A percentile compares a stretch with the other conserved stretches of the same genome.
Evolutionary conservation across 2,329 filamentous ascomycete genomes (phyloP).

Genomic region (Coniochaeta sp.): DNA sequence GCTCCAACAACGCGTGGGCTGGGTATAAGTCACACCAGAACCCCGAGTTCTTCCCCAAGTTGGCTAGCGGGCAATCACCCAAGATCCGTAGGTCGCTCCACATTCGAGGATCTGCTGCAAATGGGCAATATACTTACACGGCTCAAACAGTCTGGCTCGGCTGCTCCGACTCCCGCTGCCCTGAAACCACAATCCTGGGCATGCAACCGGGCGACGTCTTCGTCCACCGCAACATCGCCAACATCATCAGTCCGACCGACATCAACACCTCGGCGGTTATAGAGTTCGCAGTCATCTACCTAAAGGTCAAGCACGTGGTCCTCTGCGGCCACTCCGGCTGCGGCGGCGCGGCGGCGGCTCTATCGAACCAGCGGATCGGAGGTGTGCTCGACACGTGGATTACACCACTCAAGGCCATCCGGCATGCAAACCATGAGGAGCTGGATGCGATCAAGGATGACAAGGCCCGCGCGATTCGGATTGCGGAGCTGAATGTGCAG

Average conservation of each 20-base stretch:
- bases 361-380: conserved; percentile 37
- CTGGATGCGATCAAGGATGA: conserved; percentile 46
- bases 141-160: conserved; percentile 67
- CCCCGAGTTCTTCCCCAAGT: conserved; percentile 61
- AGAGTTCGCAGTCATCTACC: conserved; percentile 66
- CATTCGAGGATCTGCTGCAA: conserved; percentile 5
- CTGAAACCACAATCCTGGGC: conserved; percentile 74
- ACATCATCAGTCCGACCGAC: conserved; percentile 68
- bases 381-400: conserved; percentile 50
- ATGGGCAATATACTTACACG: neutral
- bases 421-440: conserved; percentile 42
- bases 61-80: conserved; percentile 60
- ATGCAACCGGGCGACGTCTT: conserved; percentile 79
- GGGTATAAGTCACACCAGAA: conserved; percentile 56
- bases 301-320: conserved; percentile 65
- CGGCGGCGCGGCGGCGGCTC: conserved; percentile 57
- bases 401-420: conserved; percentile 38
- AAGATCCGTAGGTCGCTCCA: conserved; percentile 43
- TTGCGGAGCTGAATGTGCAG: conserved; percentile 73
- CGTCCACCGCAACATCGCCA: conserved; percentile 86
- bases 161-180: conserved; percentile 78
- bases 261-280: conserved; percentile 69
- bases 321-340: conserved; percentile 63
- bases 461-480: conserved; percentile 45
- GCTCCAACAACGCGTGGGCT: conserved; percentile 65